A percentile compares a stretch with the other conserved stretches of the same genome.
Conservation (phyloP, 805 yeast genomes). For the Yamadazyma sp. region DNA sequence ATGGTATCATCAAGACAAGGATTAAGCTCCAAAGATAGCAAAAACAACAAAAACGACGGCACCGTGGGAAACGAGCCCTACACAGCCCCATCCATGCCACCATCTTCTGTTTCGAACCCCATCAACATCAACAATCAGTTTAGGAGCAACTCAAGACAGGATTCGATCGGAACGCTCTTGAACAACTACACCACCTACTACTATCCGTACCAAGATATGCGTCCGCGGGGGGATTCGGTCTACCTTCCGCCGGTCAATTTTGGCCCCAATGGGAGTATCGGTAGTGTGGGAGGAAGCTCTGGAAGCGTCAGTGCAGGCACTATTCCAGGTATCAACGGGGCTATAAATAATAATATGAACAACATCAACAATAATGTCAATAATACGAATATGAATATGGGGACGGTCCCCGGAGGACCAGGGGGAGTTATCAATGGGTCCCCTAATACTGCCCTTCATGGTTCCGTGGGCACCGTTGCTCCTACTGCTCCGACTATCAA, state of each 20-base stretch:
- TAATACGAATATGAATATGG: background rate
- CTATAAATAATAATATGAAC: background rate
- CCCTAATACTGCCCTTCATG: conserved; percentile 1
- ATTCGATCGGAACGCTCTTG: conserved; percentile 11
- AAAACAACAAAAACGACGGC: conserved; percentile 1
- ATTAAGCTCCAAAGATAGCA: conserved; percentile 2
- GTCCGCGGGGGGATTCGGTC: conserved; percentile 40
- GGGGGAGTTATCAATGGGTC: conserved; percentile 6
- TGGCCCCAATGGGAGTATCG: background rate
- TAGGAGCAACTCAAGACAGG: too few relatives aligned
- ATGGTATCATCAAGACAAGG: conserved; percentile 10
- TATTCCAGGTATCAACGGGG: background rate
- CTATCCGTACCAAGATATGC: conserved; percentile 8
- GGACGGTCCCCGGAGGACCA: conserved; percentile 12
- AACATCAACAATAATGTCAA: background rate
- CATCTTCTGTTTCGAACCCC: too few relatives aligned
- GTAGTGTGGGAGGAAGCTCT: background rate
- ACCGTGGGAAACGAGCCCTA: too few relatives aligned
- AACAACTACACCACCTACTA: conserved; percentile 10
- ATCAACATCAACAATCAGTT: too few relatives aligned
- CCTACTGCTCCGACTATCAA: conserved; percentile 10
- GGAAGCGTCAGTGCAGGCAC: background rate
- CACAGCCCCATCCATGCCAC: background rate
- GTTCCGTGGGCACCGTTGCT: conserved; percentile 2
- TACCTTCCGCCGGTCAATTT: conserved; percentile 37